A percentile compares a stretch with the other conserved stretches of the same genome.
phyloP scores from a whole-genome alignment of 352 stramenopile genomes.

The Aphanomyces astaci region DNA sequence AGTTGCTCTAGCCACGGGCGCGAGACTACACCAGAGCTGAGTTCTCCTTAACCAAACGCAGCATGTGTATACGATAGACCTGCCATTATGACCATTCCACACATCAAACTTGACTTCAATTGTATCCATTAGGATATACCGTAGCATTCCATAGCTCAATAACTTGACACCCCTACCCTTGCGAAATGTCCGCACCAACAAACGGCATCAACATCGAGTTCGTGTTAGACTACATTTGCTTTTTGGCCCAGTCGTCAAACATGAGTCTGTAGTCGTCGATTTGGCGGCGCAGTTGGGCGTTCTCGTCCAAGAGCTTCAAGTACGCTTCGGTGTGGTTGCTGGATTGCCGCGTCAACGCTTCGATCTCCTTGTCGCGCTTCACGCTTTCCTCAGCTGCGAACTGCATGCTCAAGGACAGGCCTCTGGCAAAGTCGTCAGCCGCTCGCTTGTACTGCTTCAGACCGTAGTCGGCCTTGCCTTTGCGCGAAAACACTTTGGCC shows the following conservation, averaged over 20 bases:
- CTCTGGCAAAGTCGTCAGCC: conserved; percentile 64
- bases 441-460: conserved; percentile 53
- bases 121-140: too few relatives aligned
- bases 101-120: too few relatives aligned
- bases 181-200: too few relatives aligned
- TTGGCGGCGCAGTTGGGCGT: conserved; percentile 59
- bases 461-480: conserved; percentile 72
- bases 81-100: too few relatives aligned
- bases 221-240: conserved; percentile 52
- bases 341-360: conserved; percentile 60
- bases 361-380: conserved; percentile 61
- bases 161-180: too few relatives aligned
- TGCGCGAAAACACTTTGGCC: conserved; percentile 52
- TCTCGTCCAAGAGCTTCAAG: conserved; percentile 65
- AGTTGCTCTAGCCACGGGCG: too few relatives aligned
- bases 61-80: too few relatives aligned
- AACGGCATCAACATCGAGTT: background rate
- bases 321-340: conserved; percentile 63
- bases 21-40: too few relatives aligned
- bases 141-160: too few relatives aligned
- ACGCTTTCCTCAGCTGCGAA: conserved; percentile 53
- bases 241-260: conserved; percentile 80
- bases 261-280: conserved; percentile 71
- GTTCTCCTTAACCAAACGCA: too few relatives aligned
- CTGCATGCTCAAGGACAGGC: conserved; percentile 62